Base-by-base conservation (phyloP, 257 asterid genomes). In the Lycium ferocissimum region DNA sequence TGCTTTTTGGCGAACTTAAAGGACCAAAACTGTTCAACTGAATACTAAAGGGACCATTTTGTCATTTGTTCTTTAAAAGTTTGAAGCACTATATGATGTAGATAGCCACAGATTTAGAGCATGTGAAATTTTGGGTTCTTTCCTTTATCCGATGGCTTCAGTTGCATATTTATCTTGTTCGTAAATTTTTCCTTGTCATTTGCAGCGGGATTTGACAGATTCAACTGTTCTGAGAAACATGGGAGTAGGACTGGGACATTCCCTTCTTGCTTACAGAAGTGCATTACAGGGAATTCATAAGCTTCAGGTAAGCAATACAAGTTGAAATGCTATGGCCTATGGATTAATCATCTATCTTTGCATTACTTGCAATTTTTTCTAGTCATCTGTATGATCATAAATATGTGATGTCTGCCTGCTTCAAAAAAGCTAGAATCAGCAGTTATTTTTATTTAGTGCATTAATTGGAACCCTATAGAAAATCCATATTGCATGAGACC, bases 221-320 rank as follows among this genome's bases (percentile, higher is more conserved):
- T 94, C 97, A 78, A 95, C 98, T 18, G 97, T 91, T 54, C 85
- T 95, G 84, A 94, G 99, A 91, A 95, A 92, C 76, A 92, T 95
- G 97, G 99, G 98, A 73, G 95, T 93, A 47, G 98, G 96, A 75
- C 86, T 95, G 66, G 97, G 99, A n/a, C 95, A 93, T 86, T 92
- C 97, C 49, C 91, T 95, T 87, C 95, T 95, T 45, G 97, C 98
- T 83, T 95, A 94, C 92, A 92, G 86, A 87, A 94, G 94, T 83
- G 94, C 98, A 59, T 84, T 95, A 69, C 94, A 88, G 88, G 99
- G 99, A 76, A 95, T 95, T 84, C 49, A 88, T 14, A 94, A 95
- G 91, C 98, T 95, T 87, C 97, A 94, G 97, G 99, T 93, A 84
- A 79, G 82, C 49, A 78, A 5, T 53, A 7, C 49, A 33, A 26